Percentiles rank a stretch among this genome's conserved stretches.
Evolutionary conservation across 345 rosid species (phyloP).

Genomic region (Populus simonii): DNA sequence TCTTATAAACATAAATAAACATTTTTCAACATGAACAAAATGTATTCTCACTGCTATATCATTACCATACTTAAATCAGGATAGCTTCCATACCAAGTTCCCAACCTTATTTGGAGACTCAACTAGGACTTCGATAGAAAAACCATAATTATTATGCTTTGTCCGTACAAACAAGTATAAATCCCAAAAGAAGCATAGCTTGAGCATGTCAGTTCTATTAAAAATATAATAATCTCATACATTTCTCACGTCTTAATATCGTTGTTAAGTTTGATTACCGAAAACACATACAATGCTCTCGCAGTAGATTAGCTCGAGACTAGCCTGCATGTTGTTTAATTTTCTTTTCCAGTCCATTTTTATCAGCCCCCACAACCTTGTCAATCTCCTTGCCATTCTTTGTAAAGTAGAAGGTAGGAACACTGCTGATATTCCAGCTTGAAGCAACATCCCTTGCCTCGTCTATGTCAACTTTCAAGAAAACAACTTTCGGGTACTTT

Average conservation of each 20-base stretch:
- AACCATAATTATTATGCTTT: no score
- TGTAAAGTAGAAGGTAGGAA: constrained; percentile 68
- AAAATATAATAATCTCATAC: neutral
- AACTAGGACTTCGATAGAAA: no score
- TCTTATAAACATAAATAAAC: no score
- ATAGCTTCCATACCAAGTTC: no score
- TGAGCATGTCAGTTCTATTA: neutral
- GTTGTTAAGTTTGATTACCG: neutral
- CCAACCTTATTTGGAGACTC: no score
- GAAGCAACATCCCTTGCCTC: constrained; percentile 59
- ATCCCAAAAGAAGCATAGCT: neutral
- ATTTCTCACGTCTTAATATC: neutral
- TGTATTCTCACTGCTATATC: no score
- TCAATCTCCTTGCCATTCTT: constrained; percentile 78
- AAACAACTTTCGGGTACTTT: constrained; percentile 61
- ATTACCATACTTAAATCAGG: no score
- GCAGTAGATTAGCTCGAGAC: neutral
- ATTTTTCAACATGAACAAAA: no score
- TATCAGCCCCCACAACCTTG: constrained; percentile 84
- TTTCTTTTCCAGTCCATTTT: constrained; percentile 64
- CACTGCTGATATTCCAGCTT: constrained; percentile 70
- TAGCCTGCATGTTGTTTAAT: constrained; percentile 53
- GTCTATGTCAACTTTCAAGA: constrained; percentile 77
- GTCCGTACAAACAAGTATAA: neutral
- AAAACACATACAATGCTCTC: neutral